These are phyloP conservation scores for Penicillium desertorum DNA, from an alignment of 495 filamentous ascomycete species.

Conservation along the genomic window DNA sequence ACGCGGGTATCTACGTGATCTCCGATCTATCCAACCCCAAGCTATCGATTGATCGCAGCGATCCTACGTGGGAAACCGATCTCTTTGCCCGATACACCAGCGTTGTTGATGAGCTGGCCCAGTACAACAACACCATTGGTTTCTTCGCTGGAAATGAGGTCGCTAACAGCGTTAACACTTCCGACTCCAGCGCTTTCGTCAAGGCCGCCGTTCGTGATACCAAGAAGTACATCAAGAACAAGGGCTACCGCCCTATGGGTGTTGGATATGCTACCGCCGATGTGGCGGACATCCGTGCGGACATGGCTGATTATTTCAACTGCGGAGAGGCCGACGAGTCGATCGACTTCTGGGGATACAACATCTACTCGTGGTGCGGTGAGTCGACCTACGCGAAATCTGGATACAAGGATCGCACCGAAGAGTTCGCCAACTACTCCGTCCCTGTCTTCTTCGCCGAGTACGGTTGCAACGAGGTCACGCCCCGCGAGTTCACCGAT, in stretches of 20 bases:
- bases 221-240: slow-evolving; percentile 84
- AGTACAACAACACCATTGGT: slow-evolving; percentile 85
- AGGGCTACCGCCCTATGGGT: slow-evolving; percentile 73
- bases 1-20: slow-evolving; percentile 92
- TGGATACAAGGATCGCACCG: slow-evolving; percentile 73
- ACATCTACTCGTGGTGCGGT: slow-evolving; percentile 98
- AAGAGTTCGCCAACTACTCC: slow-evolving; percentile 82
- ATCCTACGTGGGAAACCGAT: slow-evolving; percentile 70
- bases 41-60: slow-evolving; percentile 78
- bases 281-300: slow-evolving; percentile 70
- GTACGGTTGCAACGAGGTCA: slow-evolving; percentile 87
- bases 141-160: slow-evolving; percentile 99
- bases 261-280: slow-evolving; percentile 97
- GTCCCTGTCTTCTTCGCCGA: slow-evolving; percentile 97
- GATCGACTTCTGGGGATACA: slow-evolving; percentile 98
- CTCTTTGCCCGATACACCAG: slow-evolving; percentile 77
- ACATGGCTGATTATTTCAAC: slow-evolving; percentile 90
- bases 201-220: slow-evolving; percentile 95
- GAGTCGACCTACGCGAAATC: slow-evolving; percentile 69
- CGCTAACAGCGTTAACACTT: slow-evolving; percentile 79
- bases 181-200: slow-evolving; percentile 82
- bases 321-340: slow-evolving; percentile 63
- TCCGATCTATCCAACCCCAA: slow-evolving; percentile 80
- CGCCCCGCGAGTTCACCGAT: slow-evolving; percentile 79
- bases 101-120: slow-evolving; percentile 75